Conservation (phyloP, 208 protist genomes). For the Acanthamoeba royreba region DNA sequence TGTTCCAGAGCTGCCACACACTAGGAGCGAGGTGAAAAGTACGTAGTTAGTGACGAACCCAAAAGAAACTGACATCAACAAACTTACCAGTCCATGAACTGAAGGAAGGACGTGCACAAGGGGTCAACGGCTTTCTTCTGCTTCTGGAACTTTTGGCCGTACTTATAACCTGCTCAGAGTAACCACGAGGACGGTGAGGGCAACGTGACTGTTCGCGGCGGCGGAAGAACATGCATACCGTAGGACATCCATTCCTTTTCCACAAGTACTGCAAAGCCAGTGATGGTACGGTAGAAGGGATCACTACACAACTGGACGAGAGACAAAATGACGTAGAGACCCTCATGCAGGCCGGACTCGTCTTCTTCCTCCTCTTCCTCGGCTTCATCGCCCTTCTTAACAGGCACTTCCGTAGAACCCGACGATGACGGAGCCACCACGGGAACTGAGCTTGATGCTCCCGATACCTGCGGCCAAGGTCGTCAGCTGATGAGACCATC, state of each 20-base stretch:
- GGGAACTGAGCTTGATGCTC: not conserved
- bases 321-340: not conserved
- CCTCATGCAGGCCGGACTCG: not conserved
- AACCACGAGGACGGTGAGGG: too few relatives aligned
- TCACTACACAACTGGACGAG: slow-evolving; percentile 65
- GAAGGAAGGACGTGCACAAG: not conserved
- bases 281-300: slow-evolving; percentile 88
- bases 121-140: not conserved
- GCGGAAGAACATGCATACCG: too few relatives aligned
- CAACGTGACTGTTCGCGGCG: too few relatives aligned
- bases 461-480: too few relatives aligned
- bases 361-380: not conserved
- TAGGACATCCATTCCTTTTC: slow-evolving; percentile 86
- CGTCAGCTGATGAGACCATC: too few relatives aligned
- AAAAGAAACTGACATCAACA: too few relatives aligned
- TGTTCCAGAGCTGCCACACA: slow-evolving; percentile 1
- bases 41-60: not conserved
- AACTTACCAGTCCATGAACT: not conserved
- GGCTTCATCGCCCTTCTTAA: not conserved
- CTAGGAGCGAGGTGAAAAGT: not conserved
- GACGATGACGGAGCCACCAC: not conserved
- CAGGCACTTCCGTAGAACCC: not conserved
- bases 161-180: too few relatives aligned
- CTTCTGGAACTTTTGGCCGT: not conserved
- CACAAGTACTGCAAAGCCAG: slow-evolving; percentile 86